These are phyloP conservation scores for Ceratocystis huliohia DNA, from an alignment of 2,329 filamentous ascomycete species.

Conservation along the genomic window DNA sequence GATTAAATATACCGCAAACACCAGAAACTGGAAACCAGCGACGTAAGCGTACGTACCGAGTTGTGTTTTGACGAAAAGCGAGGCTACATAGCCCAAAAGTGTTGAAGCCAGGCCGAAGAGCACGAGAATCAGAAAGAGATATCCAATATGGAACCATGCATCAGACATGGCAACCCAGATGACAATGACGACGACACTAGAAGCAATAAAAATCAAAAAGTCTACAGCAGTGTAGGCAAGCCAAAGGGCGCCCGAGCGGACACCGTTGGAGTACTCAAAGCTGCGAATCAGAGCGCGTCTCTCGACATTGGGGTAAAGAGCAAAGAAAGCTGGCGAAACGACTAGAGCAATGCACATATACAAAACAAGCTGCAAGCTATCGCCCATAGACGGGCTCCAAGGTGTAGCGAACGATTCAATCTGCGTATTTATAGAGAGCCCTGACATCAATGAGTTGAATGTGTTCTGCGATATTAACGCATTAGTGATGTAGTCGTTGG, in stretches of 20 bases:
- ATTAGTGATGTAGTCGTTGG: slow-evolving; percentile 45
- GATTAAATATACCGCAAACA: slow-evolving; percentile 60
- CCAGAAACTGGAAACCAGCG: slow-evolving; percentile 59
- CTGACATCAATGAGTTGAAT: slow-evolving; percentile 52
- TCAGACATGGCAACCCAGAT: slow-evolving; percentile 54
- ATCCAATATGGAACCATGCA: slow-evolving; percentile 67
- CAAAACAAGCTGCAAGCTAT: slow-evolving; percentile 64
- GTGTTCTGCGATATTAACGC: slow-evolving; percentile 53
- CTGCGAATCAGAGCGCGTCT: slow-evolving; percentile 65
- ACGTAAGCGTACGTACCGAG: slow-evolving; percentile 75
- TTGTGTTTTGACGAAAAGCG: slow-evolving; percentile 65
- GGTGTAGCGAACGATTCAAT: slow-evolving; percentile 67
- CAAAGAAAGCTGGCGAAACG: slow-evolving; percentile 74
- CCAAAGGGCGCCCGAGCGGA: slow-evolving; percentile 72
- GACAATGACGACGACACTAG: slow-evolving; percentile 39
- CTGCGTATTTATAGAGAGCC: slow-evolving; percentile 55
- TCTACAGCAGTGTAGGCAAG: slow-evolving; percentile 71
- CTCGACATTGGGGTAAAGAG: slow-evolving; percentile 79
- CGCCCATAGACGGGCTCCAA: slow-evolving; percentile 53
- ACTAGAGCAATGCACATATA: slow-evolving; percentile 72
- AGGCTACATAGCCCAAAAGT: slow-evolving; percentile 67
- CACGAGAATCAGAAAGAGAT: slow-evolving; percentile 68
- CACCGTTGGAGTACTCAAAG: slow-evolving; percentile 84
- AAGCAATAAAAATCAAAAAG: slow-evolving; percentile 55
- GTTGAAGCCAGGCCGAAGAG: slow-evolving; percentile 71